Conservation (phyloP, 2,329 filamentous ascomycete species). For the Trichoderma sp. region DNA sequence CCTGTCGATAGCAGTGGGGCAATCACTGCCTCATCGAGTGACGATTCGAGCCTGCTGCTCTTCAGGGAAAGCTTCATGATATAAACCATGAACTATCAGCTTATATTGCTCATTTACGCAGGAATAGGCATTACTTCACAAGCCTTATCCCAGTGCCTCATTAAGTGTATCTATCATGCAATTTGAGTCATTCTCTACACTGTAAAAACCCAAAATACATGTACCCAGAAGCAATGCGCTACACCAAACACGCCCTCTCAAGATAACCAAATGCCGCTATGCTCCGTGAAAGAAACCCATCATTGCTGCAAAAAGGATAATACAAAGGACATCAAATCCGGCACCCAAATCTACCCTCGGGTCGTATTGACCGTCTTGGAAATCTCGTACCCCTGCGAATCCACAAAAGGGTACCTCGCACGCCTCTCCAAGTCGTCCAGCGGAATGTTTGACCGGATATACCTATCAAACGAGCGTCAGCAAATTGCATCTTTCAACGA, state of each 20-base stretch:
- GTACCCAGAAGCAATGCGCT: no score
- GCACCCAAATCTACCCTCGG: slow-evolving; percentile 30
- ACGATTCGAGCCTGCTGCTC: no score
- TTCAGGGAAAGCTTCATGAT: no score
- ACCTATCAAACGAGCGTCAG: slow-evolving; percentile 56
- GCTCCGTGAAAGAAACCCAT: not conserved
- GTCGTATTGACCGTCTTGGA: slow-evolving; percentile 45
- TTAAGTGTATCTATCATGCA: no score
- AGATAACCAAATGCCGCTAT: no score
- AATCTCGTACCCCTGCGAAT: slow-evolving; percentile 56
- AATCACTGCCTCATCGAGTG: not conserved
- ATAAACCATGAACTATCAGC: no score
- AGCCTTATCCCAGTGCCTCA: no score
- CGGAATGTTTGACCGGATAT: slow-evolving; percentile 81
- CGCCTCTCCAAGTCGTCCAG: slow-evolving; percentile 78
- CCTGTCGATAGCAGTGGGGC: not conserved
- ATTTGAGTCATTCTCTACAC: no score
- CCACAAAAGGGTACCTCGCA: slow-evolving; percentile 70
- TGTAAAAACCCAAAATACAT: no score
- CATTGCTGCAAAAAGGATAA: not conserved
- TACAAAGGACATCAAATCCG: not conserved
- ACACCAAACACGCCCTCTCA: no score
- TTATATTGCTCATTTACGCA: no score
- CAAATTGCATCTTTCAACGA: slow-evolving; percentile 29
- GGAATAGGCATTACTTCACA: no score